Conservation (phyloP, 2,329 filamentous ascomycete genomes). For the Aspergillus brasiliensis region DNA sequence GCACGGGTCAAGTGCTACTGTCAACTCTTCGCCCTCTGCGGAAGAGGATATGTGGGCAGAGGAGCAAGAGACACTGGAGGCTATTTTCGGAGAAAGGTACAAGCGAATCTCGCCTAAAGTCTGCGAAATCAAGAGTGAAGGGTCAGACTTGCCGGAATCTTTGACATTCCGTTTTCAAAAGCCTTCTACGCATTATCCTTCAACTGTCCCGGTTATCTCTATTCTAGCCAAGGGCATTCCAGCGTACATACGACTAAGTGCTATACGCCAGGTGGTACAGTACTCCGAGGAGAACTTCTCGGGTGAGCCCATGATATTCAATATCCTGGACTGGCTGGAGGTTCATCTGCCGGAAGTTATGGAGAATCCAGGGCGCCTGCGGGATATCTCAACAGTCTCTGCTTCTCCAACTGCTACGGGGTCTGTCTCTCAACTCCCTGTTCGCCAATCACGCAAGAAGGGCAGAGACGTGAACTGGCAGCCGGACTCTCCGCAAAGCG, state of each 20-base stretch:
- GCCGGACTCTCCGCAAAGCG: conserved; percentile 59
- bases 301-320: conserved; percentile 90
- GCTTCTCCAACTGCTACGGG: conserved; percentile 46
- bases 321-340: conserved; percentile 88
- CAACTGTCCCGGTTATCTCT: conserved; percentile 66
- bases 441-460: conserved; percentile 40
- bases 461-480: conserved; percentile 67
- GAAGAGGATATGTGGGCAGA: conserved; percentile 73
- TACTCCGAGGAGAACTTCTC: conserved; percentile 70
- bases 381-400: conserved; percentile 79
- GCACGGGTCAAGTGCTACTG: conserved; percentile 40
- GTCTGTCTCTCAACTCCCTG: conserved; percentile 25
- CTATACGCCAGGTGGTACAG: conserved; percentile 73
- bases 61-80: conserved; percentile 79
- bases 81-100: conserved; percentile 80
- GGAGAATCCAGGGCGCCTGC: conserved; percentile 77
- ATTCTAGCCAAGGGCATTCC: conserved; percentile 71
- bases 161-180: conserved; percentile 68
- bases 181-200: conserved; percentile 70
- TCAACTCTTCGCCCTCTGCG: conserved; percentile 19
- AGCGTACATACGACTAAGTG: conserved; percentile 89
- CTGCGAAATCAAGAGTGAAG: conserved; percentile 70
- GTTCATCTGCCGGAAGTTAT: conserved; percentile 80
- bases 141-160: conserved; percentile 46
- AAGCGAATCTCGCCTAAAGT: conserved; percentile 61